Base-by-base conservation (phyloP, 805 yeast species). In the Candida oleophila region DNA sequence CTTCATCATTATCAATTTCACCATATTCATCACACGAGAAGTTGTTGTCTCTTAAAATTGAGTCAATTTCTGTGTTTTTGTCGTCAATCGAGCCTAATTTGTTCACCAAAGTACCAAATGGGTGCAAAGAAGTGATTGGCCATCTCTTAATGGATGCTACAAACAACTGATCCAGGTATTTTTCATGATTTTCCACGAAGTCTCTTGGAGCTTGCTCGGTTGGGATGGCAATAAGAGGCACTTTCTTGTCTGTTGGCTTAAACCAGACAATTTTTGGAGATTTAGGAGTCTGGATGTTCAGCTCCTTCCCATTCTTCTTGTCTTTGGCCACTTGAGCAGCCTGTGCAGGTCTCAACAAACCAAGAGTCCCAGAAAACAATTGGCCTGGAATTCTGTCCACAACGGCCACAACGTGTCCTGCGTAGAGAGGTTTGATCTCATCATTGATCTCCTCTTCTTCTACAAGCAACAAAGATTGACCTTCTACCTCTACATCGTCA, bases 121-220 rank as follows among this genome's bases (percentile, higher is more conserved):
- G 99, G 73, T 94, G 99, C 65, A 94, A 77, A 0, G 98, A 92
- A 8, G 99, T 94, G 66, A 94, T 94, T 60, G 99, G 99, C 99
- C 99, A 94, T 66, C 99, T 85, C 65, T 94, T 94, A 60, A 94
- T 92, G 1, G 96, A 87, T 0, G 98, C 97, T 50, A 94, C 92
- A 62, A 92, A 94, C 43, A 91, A 70, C 56, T 85, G 87, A 61
- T 88, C 82, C 0, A 87, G 76, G 59, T 94, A 94, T 43, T 76
- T 77, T 47, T 87, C 95, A 54, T 90, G 96, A 56, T 89, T 90
- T 55, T 90, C 96, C 38, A 94, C 91, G 68, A 94, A 92, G 65
- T 92, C 98, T 49, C 78, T 81, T 30, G 99, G 99, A 0, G 97
- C 99, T 65, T 94, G 96, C 59, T 94, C 99, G 1, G 97, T 94